A percentile compares a stretch with the other conserved stretches of the same genome.
phyloP scores from a whole-genome alignment of 805 yeast species.

The Metschnikowia amazonensis region DNA sequence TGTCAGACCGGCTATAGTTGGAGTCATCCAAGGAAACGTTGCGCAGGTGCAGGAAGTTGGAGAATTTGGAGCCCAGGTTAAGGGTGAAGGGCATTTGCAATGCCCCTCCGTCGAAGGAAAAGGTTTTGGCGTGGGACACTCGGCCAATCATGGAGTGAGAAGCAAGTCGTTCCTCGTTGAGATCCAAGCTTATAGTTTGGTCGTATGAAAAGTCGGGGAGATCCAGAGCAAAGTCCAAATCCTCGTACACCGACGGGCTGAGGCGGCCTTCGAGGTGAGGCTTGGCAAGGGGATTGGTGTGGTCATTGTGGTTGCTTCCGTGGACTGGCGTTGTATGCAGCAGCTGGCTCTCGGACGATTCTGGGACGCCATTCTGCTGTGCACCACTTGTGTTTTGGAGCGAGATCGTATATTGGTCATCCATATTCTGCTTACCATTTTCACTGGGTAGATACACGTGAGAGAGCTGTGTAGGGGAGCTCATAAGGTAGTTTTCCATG shows the following conservation, averaged over 20 bases:
- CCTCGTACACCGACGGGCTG: constrained; percentile 16
- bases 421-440: not conserved
- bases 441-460: constrained; percentile 25
- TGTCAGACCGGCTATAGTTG: constrained; percentile 6
- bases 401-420: not conserved
- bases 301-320: not conserved
- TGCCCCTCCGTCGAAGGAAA: constrained; percentile 15
- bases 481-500: constrained; percentile 40
- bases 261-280: not conserved
- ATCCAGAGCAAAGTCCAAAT: constrained; percentile 16
- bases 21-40: constrained; percentile 19
- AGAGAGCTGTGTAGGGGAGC: constrained; percentile 37
- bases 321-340: not conserved
- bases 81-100: constrained; percentile 24
- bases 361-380: not conserved
- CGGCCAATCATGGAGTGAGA: constrained; percentile 1
- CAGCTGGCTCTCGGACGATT: not conserved
- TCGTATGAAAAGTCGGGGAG: constrained; percentile 17
- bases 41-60: constrained; percentile 18
- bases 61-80: constrained; percentile 17
- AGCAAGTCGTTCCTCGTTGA: constrained; percentile 6
- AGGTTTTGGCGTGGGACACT: constrained; percentile 20
- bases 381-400: not conserved
- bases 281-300: not conserved
- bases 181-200: constrained; percentile 8